Evolutionary conservation across 78 protist species (phyloP).

Genomic region (Isochrysis galbana): DNA sequence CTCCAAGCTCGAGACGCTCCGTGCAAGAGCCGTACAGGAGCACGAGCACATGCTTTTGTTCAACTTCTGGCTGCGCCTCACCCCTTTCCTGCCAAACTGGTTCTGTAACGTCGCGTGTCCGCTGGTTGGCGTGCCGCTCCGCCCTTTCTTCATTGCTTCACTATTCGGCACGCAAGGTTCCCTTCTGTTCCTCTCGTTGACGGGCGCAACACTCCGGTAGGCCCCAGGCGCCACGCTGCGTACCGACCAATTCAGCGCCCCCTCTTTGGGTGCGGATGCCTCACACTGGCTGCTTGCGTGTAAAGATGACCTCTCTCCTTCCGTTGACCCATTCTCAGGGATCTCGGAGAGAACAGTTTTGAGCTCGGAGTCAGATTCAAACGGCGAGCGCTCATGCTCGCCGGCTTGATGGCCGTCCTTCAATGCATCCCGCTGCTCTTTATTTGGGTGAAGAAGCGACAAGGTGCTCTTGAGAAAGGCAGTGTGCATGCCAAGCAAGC

Average conservation of each 20-base stretch:
- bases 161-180: not conserved
- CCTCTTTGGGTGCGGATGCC: too few relatives aligned
- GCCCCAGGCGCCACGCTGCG: too few relatives aligned
- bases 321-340: too few relatives aligned
- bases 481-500: too few relatives aligned
- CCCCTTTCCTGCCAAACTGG: conserved; percentile 56
- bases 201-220: not conserved
- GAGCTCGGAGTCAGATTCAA: not conserved
- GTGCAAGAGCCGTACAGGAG: not conserved
- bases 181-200: not conserved
- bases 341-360: not conserved
- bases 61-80: conserved; percentile 30
- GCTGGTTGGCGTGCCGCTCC: not conserved
- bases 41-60: not conserved
- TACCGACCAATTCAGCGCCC: too few relatives aligned
- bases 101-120: conserved; percentile 38
- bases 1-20: not conserved
- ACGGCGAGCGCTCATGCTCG: not conserved
- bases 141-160: not conserved
- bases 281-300: too few relatives aligned
- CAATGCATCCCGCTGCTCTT: not conserved
- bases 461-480: too few relatives aligned
- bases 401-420: not conserved
- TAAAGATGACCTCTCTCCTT: too few relatives aligned
- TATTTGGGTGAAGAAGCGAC: not conserved